Conservation (phyloP, 208 protist genomes). For the Naegleria gruberi region DNA sequence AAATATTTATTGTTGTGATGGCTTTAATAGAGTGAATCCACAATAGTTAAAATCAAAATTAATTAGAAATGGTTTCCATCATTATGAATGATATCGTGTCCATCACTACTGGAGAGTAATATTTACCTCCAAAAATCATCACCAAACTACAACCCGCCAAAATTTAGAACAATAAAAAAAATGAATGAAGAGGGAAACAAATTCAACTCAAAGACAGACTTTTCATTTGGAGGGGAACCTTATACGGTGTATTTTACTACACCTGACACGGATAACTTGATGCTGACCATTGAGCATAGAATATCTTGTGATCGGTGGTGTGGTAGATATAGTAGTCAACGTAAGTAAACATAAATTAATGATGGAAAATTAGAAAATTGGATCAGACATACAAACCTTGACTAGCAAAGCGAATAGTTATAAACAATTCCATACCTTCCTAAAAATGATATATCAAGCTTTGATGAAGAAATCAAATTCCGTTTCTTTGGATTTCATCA, state of each 20-base stretch:
- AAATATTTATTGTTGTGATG: not conserved
- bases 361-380: too few relatives aligned
- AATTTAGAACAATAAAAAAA: not conserved
- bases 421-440: not conserved
- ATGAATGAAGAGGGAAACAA: not conserved
- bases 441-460: not conserved
- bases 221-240: not conserved
- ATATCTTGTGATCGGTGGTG: not conserved
- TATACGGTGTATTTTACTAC: not conserved
- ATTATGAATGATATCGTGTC: too few relatives aligned
- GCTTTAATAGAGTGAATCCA: not conserved
- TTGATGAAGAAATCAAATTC: not conserved
- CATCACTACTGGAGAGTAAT: too few relatives aligned
- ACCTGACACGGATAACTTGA: not conserved
- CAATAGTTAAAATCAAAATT: too few relatives aligned
- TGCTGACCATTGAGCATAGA: not conserved
- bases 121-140: too few relatives aligned
- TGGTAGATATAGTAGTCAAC: not conserved
- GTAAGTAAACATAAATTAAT: not conserved
- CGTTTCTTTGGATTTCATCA: not conserved
- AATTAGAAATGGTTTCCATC: too few relatives aligned
- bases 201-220: not conserved
- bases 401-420: not conserved
- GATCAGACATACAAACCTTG: not conserved
- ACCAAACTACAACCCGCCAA: not conserved